Percentiles rank a stretch among this genome's conserved stretches.
Evolutionary conservation across 2,329 filamentous ascomycete species (phyloP).

Genomic region (Curvularia lunata): DNA sequence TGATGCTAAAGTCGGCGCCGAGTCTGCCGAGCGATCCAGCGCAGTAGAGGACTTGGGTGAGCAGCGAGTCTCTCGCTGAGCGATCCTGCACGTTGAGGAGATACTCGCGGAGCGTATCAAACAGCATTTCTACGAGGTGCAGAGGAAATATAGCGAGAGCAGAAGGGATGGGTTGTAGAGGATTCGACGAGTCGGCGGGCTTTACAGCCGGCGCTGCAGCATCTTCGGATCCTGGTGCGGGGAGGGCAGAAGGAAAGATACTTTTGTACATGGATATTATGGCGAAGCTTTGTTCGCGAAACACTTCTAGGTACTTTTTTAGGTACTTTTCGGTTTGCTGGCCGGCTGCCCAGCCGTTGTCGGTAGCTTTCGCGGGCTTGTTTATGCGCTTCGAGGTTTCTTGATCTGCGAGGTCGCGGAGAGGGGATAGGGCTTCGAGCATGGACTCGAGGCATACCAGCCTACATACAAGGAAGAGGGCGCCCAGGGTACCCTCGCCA

Average conservation of each 20-base stretch:
- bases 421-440: conserved; percentile 80
- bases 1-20: conserved; percentile 90
- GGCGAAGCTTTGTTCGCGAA: conserved; percentile 94
- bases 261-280: conserved; percentile 94
- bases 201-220: conserved; percentile 31
- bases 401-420: conserved; percentile 88
- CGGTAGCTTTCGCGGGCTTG: conserved; percentile 35
- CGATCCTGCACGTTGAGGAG: conserved; percentile 82
- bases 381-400: conserved; percentile 63
- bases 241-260: conserved; percentile 73
- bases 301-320: conserved; percentile 96
- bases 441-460: conserved; percentile 79
- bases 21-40: conserved; percentile 87
- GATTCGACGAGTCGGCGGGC: conserved; percentile 35
- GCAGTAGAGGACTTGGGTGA: conserved; percentile 93
- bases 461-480: conserved; percentile 86
- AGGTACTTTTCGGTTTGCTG: conserved; percentile 94
- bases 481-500: conserved; percentile 73
- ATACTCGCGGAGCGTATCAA: conserved; percentile 76
- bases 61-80: conserved; percentile 79
- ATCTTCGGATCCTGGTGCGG: conserved; percentile 45
- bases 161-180: conserved; percentile 67
- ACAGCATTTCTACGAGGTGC: conserved; percentile 80
- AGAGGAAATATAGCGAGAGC: conserved; percentile 84
- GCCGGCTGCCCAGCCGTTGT: conserved; percentile 69